Base-by-base conservation (phyloP, 345 rosid genomes). In the Lepidium didymum region DNA sequence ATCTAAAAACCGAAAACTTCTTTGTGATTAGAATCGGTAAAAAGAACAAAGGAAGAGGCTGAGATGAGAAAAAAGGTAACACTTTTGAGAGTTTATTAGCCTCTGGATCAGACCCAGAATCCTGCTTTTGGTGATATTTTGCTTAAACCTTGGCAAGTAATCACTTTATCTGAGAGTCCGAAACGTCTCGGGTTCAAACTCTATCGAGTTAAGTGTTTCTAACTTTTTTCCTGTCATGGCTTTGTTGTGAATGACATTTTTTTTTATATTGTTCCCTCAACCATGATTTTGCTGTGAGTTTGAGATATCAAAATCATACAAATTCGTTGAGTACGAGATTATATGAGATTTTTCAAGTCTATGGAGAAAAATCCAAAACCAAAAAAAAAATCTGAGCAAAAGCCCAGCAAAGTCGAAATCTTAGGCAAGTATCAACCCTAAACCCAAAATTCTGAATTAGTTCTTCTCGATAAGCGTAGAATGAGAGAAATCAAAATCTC, bases 171-270 rank as follows among this genome's bases (percentile, higher is more conserved):
- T 31, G 53, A 34, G 27, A 10, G 42, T 46, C 37, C 33, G 40
- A 73, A 38, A 42, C 67, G 77, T 51, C 62, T 51, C 0, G 35
- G 64, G 59, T 31, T 64, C 51, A 36, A 72, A 72, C 29, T 34
- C 46, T 42, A 19, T 7, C 16, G 43, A 53, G 50, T 34, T 61
- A 42, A 8, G 35, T 63, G 43, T 72, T 40, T 52, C 44, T 19
- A 10, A 19, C 36, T n/a, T 56, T 49, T 10, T 27, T 41, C 54
- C 57, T 15, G 25, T 57, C 72, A 73, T n/a, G 67, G 10, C 42
- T 66, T 73, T 73, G 49, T 8, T 59, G 72, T 73, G 77, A 61
- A 7, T 15, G 11, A 19, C 46, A 34, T 3, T 14, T 15, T 45
- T 4, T 21, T 16, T 4, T 1, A 11, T 29, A 6, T 56, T 25